Conservation (phyloP, 192 early-diverging fungal genomes). For the Linnemannia schmuckeri region DNA sequence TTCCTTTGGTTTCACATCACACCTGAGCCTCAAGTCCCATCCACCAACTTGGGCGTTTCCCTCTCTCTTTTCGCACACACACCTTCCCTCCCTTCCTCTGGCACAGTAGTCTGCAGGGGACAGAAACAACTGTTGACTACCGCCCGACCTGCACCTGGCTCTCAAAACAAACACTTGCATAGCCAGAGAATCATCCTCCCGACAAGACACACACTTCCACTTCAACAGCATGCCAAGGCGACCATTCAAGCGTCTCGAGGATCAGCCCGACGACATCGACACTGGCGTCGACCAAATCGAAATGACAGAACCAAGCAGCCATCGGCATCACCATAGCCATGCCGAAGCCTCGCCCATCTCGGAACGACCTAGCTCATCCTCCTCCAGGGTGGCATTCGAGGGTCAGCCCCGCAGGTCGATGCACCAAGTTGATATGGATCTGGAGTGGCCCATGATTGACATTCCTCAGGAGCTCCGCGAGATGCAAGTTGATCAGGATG, state of each 20-base stretch:
- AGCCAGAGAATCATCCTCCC: too few species aligned
- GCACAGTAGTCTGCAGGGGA: neutral
- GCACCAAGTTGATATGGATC: constrained; percentile 48
- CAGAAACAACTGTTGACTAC: neutral
- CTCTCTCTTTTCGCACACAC: neutral
- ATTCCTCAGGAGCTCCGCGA: constrained; percentile 57
- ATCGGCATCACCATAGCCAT: constrained; percentile 15
- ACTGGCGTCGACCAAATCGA: constrained; percentile 41
- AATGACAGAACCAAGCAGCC: constrained; percentile 45
- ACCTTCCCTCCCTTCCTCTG: neutral
- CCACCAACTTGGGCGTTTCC: neutral
- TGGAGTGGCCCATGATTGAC: constrained; percentile 60
- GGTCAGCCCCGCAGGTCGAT: constrained; percentile 40
- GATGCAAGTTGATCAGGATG: constrained; percentile 36
- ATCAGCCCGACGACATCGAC: constrained; percentile 49
- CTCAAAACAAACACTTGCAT: neutral
- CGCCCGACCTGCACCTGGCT: neutral
- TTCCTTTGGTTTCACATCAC: constrained; percentile 1
- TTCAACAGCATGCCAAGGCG: constrained; percentile 28
- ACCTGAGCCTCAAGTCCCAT: constrained; percentile 1
- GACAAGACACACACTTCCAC: neutral
- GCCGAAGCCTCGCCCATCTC: constrained; percentile 38
- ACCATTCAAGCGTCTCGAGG: constrained; percentile 46
- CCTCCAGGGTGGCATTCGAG: constrained; percentile 26
- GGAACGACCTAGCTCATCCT: constrained; percentile 41